Evolutionary conservation across 768 basidiomycete species (phyloP), one percentile per base, ranked within the genome.

Genomic region (Cytidiella melzeri): DNA sequence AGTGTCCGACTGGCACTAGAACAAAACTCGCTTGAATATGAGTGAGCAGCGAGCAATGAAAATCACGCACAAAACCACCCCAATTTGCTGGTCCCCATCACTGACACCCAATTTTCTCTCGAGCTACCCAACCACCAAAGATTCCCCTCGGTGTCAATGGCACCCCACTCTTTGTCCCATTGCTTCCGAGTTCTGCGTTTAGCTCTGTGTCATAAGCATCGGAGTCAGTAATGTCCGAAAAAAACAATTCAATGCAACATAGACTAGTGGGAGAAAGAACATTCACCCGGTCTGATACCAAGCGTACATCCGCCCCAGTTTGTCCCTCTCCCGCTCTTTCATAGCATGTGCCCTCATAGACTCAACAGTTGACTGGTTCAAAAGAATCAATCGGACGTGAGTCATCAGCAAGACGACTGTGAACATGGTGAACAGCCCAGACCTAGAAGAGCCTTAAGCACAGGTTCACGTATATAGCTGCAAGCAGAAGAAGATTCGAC

Each of bases 111-210:
- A 55, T 83, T 84, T 38, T 67, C 69, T 43, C 71, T 64, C 40
- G 57, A 52, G 54, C 73, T 77, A 23, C 87, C 93, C 28, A 80
- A 66, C 82, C 85, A 90, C 93, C 93, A 97, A 5, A 94, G 65
- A 61, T 92, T 83, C 0, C 87, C 92, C 60, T 94, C 93, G 25
- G 72, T 78, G 5, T 74, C 70, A 1, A 87, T 69, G 24, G 72
- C 66, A 0, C 93, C 93, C 87, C 89, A 97, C 58, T 94, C 92
- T 21, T 68, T 66, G 55, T 91, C 80, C 84, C 88, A 94, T 39
- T 71, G 64, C 28, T 60, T 64, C 38, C 59, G 62, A 15, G 71
- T 76, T 27, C 60, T 64, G 27, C 67, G 68, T 53, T 76, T 84
- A 3, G 69, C 75, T 20, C 84, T 85, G 61, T 37, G n/a, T 39